Evolutionary conservation across 441 rosid species (phyloP), one percentile per base, ranked within the genome.

Genomic region (Melianthus villosus): DNA sequence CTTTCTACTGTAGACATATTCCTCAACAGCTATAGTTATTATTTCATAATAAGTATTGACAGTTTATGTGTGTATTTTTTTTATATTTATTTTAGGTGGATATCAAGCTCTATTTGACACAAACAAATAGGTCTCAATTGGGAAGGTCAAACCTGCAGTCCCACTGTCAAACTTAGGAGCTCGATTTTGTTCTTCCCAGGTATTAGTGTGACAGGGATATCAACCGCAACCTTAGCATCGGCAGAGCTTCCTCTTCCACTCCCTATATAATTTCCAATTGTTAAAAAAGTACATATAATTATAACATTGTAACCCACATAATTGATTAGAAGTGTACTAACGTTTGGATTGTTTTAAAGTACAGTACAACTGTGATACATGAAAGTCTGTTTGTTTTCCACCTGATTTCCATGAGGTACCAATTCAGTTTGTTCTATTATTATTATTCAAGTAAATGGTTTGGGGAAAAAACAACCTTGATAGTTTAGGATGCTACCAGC

Each of bases 81-180:
- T n/a, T n/a, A n/a, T n/a, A n/a, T n/a, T n/a, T n/a, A n/a, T n/a
- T n/a, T 18, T 7, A 20, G 23, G 16, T 22, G 19, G 36, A 37
- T 23, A 9, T 22, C 16, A 25, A 9, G 42, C 10, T 10, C 20
- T 39, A 40, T 38, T 33, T 27, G 18, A 9, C 36, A 51, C 33
- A 44, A 33, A 17, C 18, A 11, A 43, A 6, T 13, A 46, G 37
- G 20, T 35, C 18, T 33, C 12, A 38, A 54, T 30, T 15, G 11
- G 33, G 49, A 26, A 33, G 53, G 43, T 38, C 56, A 1, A 44
- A 87, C 94, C 85, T 71, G 79, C 54, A 89, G 98, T 55, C 98
- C 98, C 14, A 84, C 95, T 1, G 98, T 83, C 57, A 83, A 58
- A 67, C 98, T 72, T 45, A 89, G 68, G 48, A 89, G 81, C 62